These are phyloP conservation scores for Rosa multiflora DNA, from an alignment of 306 rosid genomes.

Conservation along the genomic window DNA sequence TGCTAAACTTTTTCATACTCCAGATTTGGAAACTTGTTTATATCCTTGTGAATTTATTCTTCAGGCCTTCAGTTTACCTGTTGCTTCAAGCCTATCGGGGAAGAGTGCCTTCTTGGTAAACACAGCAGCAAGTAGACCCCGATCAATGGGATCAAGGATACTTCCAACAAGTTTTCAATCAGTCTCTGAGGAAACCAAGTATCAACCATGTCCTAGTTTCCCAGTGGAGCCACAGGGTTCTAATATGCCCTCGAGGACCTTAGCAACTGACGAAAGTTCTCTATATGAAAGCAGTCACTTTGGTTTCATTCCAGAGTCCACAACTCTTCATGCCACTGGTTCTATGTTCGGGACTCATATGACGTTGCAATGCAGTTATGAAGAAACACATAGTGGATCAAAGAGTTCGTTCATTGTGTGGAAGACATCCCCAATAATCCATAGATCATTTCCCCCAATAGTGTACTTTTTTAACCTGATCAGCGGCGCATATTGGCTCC, in stretches of 20 bases:
- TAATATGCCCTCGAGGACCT: not conserved
- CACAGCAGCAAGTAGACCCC: not conserved
- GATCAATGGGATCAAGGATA: no score
- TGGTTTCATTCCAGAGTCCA: not conserved
- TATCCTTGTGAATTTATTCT: not conserved
- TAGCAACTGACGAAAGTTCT: not conserved
- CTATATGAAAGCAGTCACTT: not conserved
- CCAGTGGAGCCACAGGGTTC: not conserved
- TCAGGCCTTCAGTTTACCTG: no score
- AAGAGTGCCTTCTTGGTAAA: not conserved
- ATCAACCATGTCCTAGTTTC: no score
- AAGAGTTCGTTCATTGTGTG: not conserved
- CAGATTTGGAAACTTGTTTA: not conserved
- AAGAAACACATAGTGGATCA: not conserved
- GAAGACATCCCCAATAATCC: not conserved
- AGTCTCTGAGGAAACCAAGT: no score
- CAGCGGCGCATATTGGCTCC: not conserved
- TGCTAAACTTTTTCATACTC: no score
- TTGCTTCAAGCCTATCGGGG: not conserved
- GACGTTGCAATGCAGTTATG: no score
- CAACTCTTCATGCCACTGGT: no score
- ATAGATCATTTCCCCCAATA: not conserved
- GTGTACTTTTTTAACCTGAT: not conserved
- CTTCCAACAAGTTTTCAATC: no score
- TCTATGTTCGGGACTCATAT: no score